Percentiles rank a stretch among this genome's conserved stretches.
These are phyloP conservation scores for Pseudonitzschia pungens DNA, from an alignment of 108 stramenopile species.

Conservation along the genomic window DNA sequence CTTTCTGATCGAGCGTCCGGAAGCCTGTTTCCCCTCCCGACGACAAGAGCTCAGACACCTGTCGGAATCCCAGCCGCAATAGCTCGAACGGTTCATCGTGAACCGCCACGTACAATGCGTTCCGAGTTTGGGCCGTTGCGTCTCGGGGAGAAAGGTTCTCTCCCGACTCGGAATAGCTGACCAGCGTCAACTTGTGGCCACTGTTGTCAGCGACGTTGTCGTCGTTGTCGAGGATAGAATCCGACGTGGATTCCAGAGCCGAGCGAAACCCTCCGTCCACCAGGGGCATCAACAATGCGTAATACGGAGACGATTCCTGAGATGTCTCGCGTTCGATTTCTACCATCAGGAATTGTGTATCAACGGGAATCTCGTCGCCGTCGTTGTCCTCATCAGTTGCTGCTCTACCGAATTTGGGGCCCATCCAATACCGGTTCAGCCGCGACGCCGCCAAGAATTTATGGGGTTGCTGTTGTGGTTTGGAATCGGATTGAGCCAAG, in stretches of 20 bases:
- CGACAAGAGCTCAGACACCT: conserved; percentile 28
- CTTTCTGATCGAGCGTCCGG: conserved; percentile 30
- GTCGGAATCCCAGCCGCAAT: conserved; percentile 26
- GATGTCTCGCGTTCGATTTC: conserved; percentile 28
- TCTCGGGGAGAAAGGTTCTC: conserved; percentile 2
- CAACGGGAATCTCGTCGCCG: conserved; percentile 34
- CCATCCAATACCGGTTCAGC: conserved; percentile 53
- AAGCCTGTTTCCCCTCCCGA: conserved; percentile 20
- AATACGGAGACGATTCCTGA: neutral
- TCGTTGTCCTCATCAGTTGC: neutral
- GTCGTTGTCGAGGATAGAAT: neutral
- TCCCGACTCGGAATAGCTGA: conserved; percentile 42
- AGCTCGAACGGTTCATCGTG: conserved; percentile 43
- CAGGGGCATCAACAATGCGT: conserved; percentile 43
- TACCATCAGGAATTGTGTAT: conserved; percentile 48
- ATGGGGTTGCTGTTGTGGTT: conserved; percentile 9
- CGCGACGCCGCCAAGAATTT: conserved; percentile 38
- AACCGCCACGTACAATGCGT: conserved; percentile 42
- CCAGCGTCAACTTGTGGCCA: conserved; percentile 7
- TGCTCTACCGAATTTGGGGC: conserved; percentile 30
- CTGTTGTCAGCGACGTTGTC: neutral
- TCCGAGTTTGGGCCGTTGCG: neutral
- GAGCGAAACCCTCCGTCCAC: conserved; percentile 44
- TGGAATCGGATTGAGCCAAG: neutral
- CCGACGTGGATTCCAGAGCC: conserved; percentile 21